Percentiles rank a stretch among this genome's conserved stretches.
Evolutionary conservation across 768 basidiomycete genomes (phyloP).

Genomic region (Suillus lakei): DNA sequence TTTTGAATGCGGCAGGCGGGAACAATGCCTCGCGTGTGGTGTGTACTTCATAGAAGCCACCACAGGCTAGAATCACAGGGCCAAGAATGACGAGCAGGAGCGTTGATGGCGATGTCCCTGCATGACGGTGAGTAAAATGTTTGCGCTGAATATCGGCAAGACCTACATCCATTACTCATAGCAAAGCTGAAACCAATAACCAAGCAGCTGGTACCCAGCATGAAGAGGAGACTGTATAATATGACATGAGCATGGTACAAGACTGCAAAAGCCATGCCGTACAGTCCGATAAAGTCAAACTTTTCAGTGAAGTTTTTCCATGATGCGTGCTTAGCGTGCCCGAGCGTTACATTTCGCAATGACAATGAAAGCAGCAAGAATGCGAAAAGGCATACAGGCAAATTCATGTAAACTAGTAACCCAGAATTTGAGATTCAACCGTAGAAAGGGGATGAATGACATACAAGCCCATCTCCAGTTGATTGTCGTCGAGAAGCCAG

Average conservation of each 20-base stretch:
- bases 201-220: conserved; percentile 73
- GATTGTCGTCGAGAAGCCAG: conserved; percentile 36
- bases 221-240: conserved; percentile 64
- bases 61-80: conserved; percentile 54
- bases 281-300: conserved; percentile 85
- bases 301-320: conserved; percentile 57
- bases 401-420: conserved; percentile 76
- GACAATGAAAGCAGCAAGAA: conserved; percentile 60
- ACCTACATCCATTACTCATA: conserved; percentile 69
- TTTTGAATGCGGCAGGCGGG: conserved; percentile 64
- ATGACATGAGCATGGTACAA: conserved; percentile 24
- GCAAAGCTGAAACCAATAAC: conserved; percentile 84
- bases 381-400: conserved; percentile 72
- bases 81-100: conserved; percentile 64
- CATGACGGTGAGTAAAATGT: conserved; percentile 18
- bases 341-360: conserved; percentile 60
- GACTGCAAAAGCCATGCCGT: conserved; percentile 37
- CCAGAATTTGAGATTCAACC: conserved; percentile 21
- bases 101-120: conserved; percentile 70
- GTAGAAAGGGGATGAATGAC: conserved; percentile 33
- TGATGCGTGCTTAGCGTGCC: conserved; percentile 50
- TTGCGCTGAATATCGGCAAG: conserved; percentile 8
- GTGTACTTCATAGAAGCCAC: conserved; percentile 68
- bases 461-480: conserved; percentile 89
- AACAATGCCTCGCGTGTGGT: conserved; percentile 76